These are phyloP conservation scores for Fraxinus americana DNA, from an alignment of 257 asterid genomes.

Conservation along the genomic window DNA sequence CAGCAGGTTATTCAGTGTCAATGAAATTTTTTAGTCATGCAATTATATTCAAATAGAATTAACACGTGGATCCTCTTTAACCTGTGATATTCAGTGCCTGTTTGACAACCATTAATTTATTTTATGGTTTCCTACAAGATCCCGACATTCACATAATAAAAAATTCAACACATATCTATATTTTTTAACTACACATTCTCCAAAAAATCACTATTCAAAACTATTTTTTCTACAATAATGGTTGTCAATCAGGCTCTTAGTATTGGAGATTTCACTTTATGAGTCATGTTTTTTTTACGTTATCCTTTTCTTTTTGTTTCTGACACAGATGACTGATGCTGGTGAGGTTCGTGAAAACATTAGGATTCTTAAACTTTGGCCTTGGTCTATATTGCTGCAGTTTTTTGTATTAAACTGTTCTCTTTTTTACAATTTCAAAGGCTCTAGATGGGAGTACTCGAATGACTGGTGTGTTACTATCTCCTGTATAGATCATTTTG, in stretches of 20 bases:
- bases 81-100: not conserved
- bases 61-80: not conserved
- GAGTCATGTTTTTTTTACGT: not conserved
- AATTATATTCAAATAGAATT: not conserved
- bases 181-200: too few relatives aligned
- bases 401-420: not conserved
- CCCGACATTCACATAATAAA: too few relatives aligned
- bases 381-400: not conserved
- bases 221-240: too few relatives aligned
- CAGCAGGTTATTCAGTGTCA: conserved; percentile 64
- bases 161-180: too few relatives aligned
- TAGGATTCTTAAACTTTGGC: not conserved
- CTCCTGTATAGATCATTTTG: not conserved
- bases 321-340: conserved; percentile 73
- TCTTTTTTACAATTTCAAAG: not conserved
- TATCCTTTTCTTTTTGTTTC: not conserved
- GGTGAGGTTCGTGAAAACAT: not conserved
- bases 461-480: not conserved
- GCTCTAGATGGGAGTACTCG: not conserved
- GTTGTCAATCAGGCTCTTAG: too few relatives aligned
- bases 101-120: too few relatives aligned
- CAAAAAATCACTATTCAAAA: too few relatives aligned
- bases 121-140: too few relatives aligned
- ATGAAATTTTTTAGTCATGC: conserved; percentile 13
- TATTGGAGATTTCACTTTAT: not conserved